These are phyloP conservation scores for Fraxinus excelsior DNA, from an alignment of 257 asterid species.

Conservation along the genomic window DNA sequence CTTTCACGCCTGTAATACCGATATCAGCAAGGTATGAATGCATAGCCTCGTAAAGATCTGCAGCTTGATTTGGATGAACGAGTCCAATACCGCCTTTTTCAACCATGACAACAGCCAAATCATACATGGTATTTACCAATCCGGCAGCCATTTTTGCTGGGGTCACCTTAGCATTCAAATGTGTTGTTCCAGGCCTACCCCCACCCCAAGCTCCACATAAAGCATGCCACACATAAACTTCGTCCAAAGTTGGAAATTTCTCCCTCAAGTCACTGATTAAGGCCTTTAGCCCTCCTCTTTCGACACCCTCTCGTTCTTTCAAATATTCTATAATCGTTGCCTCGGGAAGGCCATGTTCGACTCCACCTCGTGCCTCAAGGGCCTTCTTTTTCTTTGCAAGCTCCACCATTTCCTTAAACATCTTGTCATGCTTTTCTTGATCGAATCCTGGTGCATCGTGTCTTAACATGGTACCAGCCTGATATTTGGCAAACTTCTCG, in stretches of 20 bases:
- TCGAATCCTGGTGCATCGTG: conserved; percentile 36
- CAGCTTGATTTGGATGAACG: conserved; percentile 36
- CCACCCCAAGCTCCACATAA: conserved; percentile 60
- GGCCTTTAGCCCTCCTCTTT: conserved; percentile 39
- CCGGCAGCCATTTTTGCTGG: conserved; percentile 35
- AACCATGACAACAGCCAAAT: conserved; percentile 50
- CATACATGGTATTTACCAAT: conserved; percentile 45
- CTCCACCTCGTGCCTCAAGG: conserved; percentile 15
- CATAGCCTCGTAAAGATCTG: conserved; percentile 40
- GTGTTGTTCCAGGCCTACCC: conserved; percentile 45
- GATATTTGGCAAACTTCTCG: conserved; percentile 43
- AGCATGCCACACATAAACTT: conserved; percentile 55
- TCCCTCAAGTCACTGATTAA: conserved; percentile 38
- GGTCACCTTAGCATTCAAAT: conserved; percentile 33
- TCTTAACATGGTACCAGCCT: conserved; percentile 33
- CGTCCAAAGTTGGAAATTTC: conserved; percentile 36
- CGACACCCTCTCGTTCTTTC: conserved; percentile 20
- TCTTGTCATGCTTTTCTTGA: conserved; percentile 34
- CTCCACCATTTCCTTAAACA: conserved; percentile 36
- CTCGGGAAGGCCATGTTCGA: conserved; percentile 29
- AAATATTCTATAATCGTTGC: conserved; percentile 31
- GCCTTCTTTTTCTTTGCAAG: conserved; percentile 40
- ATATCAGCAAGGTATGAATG: conserved; percentile 45
- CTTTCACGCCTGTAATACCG: conserved; percentile 51
- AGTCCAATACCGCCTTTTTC: conserved; percentile 51